Evolutionary conservation across 2,329 filamentous ascomycete genomes (phyloP), one percentile per base, ranked within the genome.

Genomic region (Boeremia lycopersici): DNA sequence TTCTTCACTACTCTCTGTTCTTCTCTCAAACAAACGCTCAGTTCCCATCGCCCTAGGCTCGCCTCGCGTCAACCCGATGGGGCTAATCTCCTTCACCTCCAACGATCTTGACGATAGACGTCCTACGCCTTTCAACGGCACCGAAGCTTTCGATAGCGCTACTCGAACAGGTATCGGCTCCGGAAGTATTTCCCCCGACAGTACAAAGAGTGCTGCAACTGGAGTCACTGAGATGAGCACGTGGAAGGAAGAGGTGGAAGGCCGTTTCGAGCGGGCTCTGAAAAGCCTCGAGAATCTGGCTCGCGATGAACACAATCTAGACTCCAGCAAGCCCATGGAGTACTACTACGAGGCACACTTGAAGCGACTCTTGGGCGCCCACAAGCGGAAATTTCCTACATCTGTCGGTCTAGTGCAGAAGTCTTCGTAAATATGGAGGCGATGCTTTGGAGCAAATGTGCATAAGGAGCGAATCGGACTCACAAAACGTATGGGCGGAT

Each of bases 151-250:
- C 15, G 58, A 59, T 11, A 25, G 44, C 11, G 15, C 52, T 41
- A 52, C 50, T n/a, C 43, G 42, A 6, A 53, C 56, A 6, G 52
- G 46, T 36, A 52, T 57, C 29, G 31, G 53, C 42, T 17, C 45
- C 35, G 35, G 59, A 54, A 53, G 54, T 41, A 29, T 42, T 26
- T 54, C 55, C 44, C 53, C 44, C 17, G 46, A 57, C 35, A 54
- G 53, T 23, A 25, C 58, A 52, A 67, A 57, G 23, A 53, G 61
- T 35, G 61, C 59, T 40, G 65, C 35, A 11, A 59, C 66, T 12
- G 69, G 68, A 7, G 71, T 74, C 35, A 65, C 62, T 2, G 71
- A 74, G 57, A 68, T 68, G 59, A 70, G 58, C 48, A 72, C 68
- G 25, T 74, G 71, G 71, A 67, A 63, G 17, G 70, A 70, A 17